Conservation (phyloP, 805 yeast species). For the Saccharomycopsis schoenii region DNA sequence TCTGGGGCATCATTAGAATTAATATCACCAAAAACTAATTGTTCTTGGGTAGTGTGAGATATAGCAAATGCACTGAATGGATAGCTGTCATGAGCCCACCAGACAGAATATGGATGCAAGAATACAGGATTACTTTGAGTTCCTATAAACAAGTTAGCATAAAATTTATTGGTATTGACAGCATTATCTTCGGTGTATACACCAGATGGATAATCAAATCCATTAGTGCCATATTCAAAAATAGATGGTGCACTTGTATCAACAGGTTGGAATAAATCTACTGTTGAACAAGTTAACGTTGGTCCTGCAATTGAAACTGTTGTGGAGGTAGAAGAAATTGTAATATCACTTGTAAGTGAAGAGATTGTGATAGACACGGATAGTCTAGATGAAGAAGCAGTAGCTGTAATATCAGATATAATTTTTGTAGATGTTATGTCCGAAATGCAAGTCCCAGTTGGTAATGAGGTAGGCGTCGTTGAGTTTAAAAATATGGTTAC, state of each 20-base stretch:
- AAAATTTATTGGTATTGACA: slow-evolving; percentile 64
- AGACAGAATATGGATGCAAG: slow-evolving; percentile 82
- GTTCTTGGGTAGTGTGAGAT: slow-evolving; percentile 49
- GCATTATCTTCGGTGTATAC: slow-evolving; percentile 29
- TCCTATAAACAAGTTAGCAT: slow-evolving; percentile 60
- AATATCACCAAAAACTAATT: slow-evolving; percentile 56
- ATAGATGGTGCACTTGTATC: slow-evolving; percentile 36
- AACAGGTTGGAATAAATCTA: slow-evolving; percentile 41
- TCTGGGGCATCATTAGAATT: not conserved
- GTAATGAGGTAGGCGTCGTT: not conserved
- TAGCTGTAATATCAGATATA: not conserved
- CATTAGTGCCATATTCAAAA: slow-evolving; percentile 37
- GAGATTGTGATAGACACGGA: not conserved
- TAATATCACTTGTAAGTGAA: not conserved
- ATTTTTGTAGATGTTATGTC: not conserved
- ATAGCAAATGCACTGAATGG: slow-evolving; percentile 50
- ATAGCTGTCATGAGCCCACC: slow-evolving; percentile 33
- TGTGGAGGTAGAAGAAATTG: not conserved
- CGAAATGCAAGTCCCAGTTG: not conserved
- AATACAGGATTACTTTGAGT: slow-evolving; percentile 60
- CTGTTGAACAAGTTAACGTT: slow-evolving; percentile 4
- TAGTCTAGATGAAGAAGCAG: not conserved
- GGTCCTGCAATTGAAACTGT: not conserved
- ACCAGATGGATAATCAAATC: slow-evolving; percentile 37
- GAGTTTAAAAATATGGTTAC: slow-evolving; percentile 1